Evolutionary conservation across 2,329 filamentous ascomycete genomes (phyloP).

Genomic region (Madurella mycetomatis): DNA sequence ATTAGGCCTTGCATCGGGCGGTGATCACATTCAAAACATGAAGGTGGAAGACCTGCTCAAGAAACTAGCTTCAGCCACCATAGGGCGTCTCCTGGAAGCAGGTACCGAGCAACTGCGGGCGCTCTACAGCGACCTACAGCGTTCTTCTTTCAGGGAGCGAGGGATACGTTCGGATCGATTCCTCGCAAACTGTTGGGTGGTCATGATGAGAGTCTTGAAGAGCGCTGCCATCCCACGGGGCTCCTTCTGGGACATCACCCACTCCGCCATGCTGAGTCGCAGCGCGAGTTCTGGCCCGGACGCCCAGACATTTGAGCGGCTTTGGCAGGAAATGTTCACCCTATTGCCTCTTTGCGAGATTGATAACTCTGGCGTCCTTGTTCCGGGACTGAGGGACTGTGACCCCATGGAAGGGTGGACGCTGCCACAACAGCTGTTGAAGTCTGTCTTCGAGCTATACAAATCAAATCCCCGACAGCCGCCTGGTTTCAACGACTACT

Average conservation of each 20-base stretch:
- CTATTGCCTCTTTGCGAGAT: slow-evolving; percentile 60
- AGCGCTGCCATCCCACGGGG: slow-evolving; percentile 45
- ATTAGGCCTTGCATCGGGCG: slow-evolving; percentile 38
- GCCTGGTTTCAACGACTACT: slow-evolving; percentile 63
- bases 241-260: slow-evolving; percentile 58
- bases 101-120: slow-evolving; percentile 42
- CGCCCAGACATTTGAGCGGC: slow-evolving; percentile 46
- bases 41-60: slow-evolving; percentile 48
- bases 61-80: slow-evolving; percentile 35
- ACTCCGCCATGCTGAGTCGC: slow-evolving; percentile 38
- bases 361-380: slow-evolving; percentile 48
- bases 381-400: slow-evolving; percentile 36
- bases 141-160: slow-evolving; percentile 41
- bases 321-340: slow-evolving; percentile 57
- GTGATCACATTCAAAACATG: slow-evolving; percentile 35
- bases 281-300: slow-evolving; percentile 37
- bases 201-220: slow-evolving; percentile 51
- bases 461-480: slow-evolving; percentile 50
- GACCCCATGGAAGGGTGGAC: slow-evolving; percentile 54
- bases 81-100: slow-evolving; percentile 38
- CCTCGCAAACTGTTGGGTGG: slow-evolving; percentile 52
- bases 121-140: slow-evolving; percentile 47
- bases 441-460: slow-evolving; percentile 56
- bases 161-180: slow-evolving; percentile 48
- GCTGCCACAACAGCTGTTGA: slow-evolving; percentile 54